These are phyloP conservation scores for Blepharisma stoltei DNA, from an alignment of 73 alveolate genomes.

Conservation along the genomic window DNA sequence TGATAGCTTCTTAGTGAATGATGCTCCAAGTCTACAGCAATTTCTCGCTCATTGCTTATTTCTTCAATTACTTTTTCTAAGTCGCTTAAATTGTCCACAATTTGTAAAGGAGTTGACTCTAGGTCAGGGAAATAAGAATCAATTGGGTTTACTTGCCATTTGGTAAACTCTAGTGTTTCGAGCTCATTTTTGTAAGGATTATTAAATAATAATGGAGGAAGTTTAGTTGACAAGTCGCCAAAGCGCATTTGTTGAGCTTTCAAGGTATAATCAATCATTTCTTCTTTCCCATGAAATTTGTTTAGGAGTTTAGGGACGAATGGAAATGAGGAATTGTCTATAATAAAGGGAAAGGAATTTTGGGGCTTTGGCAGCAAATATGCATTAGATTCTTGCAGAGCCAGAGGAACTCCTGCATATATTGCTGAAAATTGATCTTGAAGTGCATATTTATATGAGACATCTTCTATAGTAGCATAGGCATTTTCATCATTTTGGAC, in stretches of 20 bases:
- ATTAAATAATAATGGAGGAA: conserved; percentile 9
- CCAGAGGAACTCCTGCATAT: neutral
- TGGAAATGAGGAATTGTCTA: neutral
- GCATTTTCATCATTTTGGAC: too few species aligned
- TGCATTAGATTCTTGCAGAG: neutral
- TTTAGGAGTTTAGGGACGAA: conserved; percentile 3
- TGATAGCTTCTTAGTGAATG: conserved; percentile 72
- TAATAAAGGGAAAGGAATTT: neutral
- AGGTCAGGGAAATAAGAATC: conserved; percentile 28
- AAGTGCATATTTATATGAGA: too few species aligned
- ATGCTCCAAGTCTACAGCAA: conserved; percentile 93
- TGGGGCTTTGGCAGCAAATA: neutral
- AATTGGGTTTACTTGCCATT: neutral
- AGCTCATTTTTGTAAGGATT: conserved; percentile 3
- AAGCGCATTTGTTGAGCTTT: conserved; percentile 12
- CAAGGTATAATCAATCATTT: neutral
- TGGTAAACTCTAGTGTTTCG: neutral
- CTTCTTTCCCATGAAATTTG: conserved; percentile 15
- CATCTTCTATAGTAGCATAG: too few species aligned
- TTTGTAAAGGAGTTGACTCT: neutral
- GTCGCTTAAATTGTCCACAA: conserved; percentile 52
- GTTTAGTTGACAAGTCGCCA: neutral
- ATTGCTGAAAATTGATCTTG: too few species aligned
- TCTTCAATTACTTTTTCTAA: conserved; percentile 49
- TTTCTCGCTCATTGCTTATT: conserved; percentile 54